phyloP scores from a whole-genome alignment of 108 stramenopile species.

The Conticribra weissflogii region DNA sequence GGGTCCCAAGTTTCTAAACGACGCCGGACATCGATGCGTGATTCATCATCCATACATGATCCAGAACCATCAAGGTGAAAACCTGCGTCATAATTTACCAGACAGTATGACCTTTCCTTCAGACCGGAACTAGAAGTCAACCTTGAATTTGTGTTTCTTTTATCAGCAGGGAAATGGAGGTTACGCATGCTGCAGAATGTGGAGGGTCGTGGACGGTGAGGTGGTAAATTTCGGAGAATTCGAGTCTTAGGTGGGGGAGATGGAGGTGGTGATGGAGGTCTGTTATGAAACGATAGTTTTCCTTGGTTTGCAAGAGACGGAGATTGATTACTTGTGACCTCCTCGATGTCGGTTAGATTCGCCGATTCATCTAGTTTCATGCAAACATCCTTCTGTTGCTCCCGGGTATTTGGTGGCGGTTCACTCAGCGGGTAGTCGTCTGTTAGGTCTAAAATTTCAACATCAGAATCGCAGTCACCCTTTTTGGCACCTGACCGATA shows the following conservation, averaged over 20 bases:
- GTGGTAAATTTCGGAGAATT: constrained; percentile 15
- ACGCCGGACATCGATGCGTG: constrained; percentile 20
- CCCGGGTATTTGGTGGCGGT: neutral
- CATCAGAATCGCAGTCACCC: neutral
- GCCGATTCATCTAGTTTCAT: no score
- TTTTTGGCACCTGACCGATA: no score
- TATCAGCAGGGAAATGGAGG: constrained; percentile 22
- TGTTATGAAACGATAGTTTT: no score
- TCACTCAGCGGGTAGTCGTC: neutral
- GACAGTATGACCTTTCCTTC: neutral
- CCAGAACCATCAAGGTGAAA: constrained; percentile 37
- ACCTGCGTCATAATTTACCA: constrained; percentile 23
- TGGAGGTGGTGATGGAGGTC: constrained; percentile 29
- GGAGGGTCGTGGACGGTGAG: constrained; percentile 18
- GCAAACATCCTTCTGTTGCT: neutral
- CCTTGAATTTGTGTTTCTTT: no score
- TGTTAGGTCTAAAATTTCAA: neutral
- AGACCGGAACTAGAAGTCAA: constrained; percentile 26
- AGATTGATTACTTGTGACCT: no score
- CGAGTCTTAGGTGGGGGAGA: constrained; percentile 19
- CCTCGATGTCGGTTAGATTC: no score
- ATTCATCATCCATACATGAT: constrained; percentile 23
- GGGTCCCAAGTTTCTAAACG: constrained; percentile 65
- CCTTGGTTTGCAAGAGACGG: no score
- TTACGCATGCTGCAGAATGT: constrained; percentile 24